Evolutionary conservation across 176 grass and related monocot genomes (phyloP).

Genomic region (Poa annua): DNA sequence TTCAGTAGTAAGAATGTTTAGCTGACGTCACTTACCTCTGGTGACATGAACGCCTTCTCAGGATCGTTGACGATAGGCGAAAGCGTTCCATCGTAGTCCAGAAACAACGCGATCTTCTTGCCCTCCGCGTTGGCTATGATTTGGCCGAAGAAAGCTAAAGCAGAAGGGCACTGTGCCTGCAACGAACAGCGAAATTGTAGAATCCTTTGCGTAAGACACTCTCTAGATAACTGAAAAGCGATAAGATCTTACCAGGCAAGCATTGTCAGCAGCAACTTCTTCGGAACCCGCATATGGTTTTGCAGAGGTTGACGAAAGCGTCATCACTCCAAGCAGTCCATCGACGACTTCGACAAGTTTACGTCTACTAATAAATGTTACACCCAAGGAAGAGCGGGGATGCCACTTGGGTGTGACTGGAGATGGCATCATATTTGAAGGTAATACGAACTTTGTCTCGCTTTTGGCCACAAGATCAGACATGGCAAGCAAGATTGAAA

Average conservation of each 20-base stretch:
- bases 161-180: constrained; percentile 56
- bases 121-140: constrained; percentile 41
- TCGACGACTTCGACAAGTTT: constrained; percentile 54
- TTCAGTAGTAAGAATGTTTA: neutral
- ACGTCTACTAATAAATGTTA: constrained; percentile 33
- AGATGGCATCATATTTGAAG: constrained; percentile 51
- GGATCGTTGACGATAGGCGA: constrained; percentile 68
- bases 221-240: neutral
- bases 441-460: constrained; percentile 39
- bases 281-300: constrained; percentile 41
- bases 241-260: constrained; percentile 53
- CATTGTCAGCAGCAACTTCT: constrained; percentile 18
- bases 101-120: constrained; percentile 58
- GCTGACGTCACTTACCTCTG: constrained; percentile 38
- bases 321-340: constrained; percentile 58
- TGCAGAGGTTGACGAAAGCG: constrained; percentile 45
- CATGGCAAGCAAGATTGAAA: constrained; percentile 40
- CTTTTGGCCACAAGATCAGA: constrained; percentile 46
- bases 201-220: neutral
- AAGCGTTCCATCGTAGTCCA: constrained; percentile 70
- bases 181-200: constrained; percentile 2
- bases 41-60: constrained; percentile 54
- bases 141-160: constrained; percentile 52
- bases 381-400: constrained; percentile 47
- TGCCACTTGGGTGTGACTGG: constrained; percentile 21